phyloP scores from a whole-genome alignment of 805 yeast species.

The Naumovozyma baii region DNA sequence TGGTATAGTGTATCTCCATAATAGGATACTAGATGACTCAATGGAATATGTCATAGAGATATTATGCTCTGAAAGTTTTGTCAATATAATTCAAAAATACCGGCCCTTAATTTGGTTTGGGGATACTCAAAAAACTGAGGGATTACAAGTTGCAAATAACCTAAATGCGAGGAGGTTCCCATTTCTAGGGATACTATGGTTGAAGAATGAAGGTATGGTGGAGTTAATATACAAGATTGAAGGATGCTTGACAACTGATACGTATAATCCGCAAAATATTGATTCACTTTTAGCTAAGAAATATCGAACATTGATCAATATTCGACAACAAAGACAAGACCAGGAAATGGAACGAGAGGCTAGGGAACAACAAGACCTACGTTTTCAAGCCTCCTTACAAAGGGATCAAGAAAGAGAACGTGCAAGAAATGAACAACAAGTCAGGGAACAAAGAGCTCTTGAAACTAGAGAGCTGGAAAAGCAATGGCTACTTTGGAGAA shows the following conservation, averaged over 20 bases:
- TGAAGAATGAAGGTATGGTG: slow-evolving; percentile 39
- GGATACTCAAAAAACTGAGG: slow-evolving; percentile 69
- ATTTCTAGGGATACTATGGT: slow-evolving; percentile 65
- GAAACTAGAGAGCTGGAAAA: slow-evolving; percentile 19
- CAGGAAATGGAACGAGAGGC: slow-evolving; percentile 47
- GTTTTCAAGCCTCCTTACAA: slow-evolving; percentile 61
- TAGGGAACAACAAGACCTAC: slow-evolving; percentile 65
- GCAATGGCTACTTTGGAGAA: slow-evolving; percentile 45
- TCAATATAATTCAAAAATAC: slow-evolving; percentile 38
- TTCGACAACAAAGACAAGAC: slow-evolving; percentile 57
- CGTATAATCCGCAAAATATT: slow-evolving; percentile 11
- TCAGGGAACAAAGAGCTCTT: slow-evolving; percentile 21
- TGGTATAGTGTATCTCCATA: slow-evolving; percentile 63
- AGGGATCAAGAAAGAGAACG: slow-evolving; percentile 50
- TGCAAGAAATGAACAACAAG: slow-evolving; percentile 24
- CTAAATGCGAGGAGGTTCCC: slow-evolving; percentile 69
- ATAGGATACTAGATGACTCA: slow-evolving; percentile 59
- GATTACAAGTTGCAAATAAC: slow-evolving; percentile 70
- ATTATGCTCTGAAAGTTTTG: slow-evolving; percentile 42
- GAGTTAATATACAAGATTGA: slow-evolving; percentile 26
- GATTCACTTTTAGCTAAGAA: slow-evolving; percentile 21
- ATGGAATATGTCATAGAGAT: slow-evolving; percentile 44
- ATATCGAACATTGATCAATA: slow-evolving; percentile 34
- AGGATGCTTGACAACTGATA: slow-evolving; percentile 10
- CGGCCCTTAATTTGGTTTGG: slow-evolving; percentile 80